Evolutionary conservation across 805 yeast species (phyloP).

Genomic region (Saitoella complicata): DNA sequence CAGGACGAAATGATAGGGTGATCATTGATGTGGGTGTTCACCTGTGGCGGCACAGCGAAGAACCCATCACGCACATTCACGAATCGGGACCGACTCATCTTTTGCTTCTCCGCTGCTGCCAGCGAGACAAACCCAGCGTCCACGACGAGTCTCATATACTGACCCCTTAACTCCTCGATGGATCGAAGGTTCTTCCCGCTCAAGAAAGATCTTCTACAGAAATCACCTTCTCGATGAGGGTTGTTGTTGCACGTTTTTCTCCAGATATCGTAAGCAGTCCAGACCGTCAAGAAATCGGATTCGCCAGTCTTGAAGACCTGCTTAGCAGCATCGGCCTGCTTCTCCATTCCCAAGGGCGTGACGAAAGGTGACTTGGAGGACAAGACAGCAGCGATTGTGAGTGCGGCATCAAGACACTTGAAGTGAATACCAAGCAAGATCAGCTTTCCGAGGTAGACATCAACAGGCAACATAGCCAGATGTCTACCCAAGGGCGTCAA

Average conservation of each 20-base stretch:
- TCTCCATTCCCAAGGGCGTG: neutral
- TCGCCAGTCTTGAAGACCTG: no score
- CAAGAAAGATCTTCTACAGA: neutral
- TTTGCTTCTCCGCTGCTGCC: neutral
- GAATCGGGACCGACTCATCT: neutral
- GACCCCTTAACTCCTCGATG: neutral
- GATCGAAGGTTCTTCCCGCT: neutral
- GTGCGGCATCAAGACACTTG: neutral
- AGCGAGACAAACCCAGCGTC: neutral
- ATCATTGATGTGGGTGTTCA: neutral
- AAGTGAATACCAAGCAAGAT: neutral
- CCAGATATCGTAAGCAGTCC: neutral
- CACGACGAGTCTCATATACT: neutral
- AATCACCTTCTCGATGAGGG: neutral
- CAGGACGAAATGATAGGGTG: neutral
- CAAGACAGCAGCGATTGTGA: neutral
- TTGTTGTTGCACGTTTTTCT: neutral
- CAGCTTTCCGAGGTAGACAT: neutral
- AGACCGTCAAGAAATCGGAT: neutral
- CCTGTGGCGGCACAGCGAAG: neutral
- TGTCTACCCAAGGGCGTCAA: slow-evolving; percentile 10
- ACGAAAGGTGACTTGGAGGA: slow-evolving; percentile 1
- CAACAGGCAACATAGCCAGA: slow-evolving; percentile 1
- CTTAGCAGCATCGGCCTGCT: neutral
- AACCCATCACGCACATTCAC: neutral